These are phyloP conservation scores for Penicillium verhagenii DNA, from an alignment of 495 filamentous ascomycete species.

Conservation along the genomic window DNA sequence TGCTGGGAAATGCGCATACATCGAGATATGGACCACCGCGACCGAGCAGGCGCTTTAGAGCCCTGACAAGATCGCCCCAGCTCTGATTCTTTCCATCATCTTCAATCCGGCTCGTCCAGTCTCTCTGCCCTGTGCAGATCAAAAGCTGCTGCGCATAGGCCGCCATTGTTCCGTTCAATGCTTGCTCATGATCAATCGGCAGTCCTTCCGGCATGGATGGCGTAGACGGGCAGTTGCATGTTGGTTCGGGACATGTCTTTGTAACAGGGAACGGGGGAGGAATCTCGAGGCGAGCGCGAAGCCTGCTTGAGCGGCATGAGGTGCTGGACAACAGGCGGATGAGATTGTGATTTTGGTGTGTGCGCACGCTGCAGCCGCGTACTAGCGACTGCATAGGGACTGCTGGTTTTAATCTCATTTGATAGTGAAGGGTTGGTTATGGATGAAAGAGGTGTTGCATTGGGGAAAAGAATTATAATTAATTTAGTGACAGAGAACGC, in stretches of 20 bases:
- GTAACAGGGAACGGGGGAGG: conserved; percentile 48
- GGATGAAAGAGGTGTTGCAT: neutral
- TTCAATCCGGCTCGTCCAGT: conserved; percentile 75
- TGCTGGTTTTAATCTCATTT: conserved; percentile 9
- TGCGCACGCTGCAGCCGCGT: conserved; percentile 19
- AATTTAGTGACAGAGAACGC: no score
- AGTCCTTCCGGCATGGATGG: conserved; percentile 63
- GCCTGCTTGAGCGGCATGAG: conserved; percentile 13
- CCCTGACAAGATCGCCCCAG: conserved; percentile 63
- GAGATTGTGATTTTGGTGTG: conserved; percentile 2
- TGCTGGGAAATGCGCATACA: conserved; percentile 47
- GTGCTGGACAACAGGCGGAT: conserved; percentile 29
- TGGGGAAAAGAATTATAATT: neutral
- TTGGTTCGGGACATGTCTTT: conserved; percentile 66
- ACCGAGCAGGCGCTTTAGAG: conserved; percentile 65
- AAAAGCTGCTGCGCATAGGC: conserved; percentile 80
- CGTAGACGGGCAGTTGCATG: conserved; percentile 66
- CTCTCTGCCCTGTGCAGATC: conserved; percentile 71
- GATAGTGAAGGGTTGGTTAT: neutral
- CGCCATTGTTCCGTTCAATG: conserved; percentile 72
- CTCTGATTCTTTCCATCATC: conserved; percentile 51
- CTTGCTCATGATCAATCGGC: conserved; percentile 70
- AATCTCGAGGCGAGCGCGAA: conserved; percentile 36
- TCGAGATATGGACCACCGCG: conserved; percentile 66
- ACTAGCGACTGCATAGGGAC: conserved; percentile 13